These are phyloP conservation scores for Casaregolazyma lundiana DNA, from an alignment of 1,139 yeast species.

Conservation along the genomic window DNA sequence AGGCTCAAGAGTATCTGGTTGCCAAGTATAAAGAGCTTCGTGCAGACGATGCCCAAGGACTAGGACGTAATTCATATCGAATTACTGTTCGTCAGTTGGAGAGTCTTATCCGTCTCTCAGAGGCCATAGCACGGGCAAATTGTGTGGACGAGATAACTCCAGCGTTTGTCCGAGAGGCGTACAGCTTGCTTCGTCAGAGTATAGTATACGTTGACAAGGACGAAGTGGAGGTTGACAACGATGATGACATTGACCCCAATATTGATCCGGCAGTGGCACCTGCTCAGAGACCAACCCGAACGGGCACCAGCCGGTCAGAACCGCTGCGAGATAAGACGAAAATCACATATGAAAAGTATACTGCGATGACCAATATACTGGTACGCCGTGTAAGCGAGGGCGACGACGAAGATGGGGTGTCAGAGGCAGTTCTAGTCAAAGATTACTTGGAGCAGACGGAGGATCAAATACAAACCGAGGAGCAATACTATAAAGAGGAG, in stretches of 20 bases:
- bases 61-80: constrained; percentile 78
- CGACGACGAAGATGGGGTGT: constrained; percentile 51
- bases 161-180: constrained; percentile 88
- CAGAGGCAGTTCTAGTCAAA: constrained; percentile 64
- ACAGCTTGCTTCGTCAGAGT: constrained; percentile 81
- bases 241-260: constrained; percentile 30
- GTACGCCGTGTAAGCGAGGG: constrained; percentile 61
- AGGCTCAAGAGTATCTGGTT: constrained; percentile 75
- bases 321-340: constrained; percentile 40
- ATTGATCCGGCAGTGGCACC: constrained; percentile 17
- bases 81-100: constrained; percentile 97
- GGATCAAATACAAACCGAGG: constrained; percentile 63
- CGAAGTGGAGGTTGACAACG: constrained; percentile 81
- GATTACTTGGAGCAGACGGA: constrained; percentile 80
- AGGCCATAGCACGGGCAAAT: constrained; percentile 96
- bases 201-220: constrained; percentile 93
- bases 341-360: constrained; percentile 82
- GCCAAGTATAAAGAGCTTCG: constrained; percentile 81
- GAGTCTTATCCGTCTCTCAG: constrained; percentile 83
- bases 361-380: constrained; percentile 73
- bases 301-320: constrained; percentile 3
- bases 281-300: constrained; percentile 7
- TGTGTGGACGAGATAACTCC: constrained; percentile 89
- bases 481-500: constrained; percentile 66
- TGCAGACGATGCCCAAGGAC: constrained; percentile 87